Conservation (phyloP, 139 green algal genomes). For the Volvox africanus region DNA sequence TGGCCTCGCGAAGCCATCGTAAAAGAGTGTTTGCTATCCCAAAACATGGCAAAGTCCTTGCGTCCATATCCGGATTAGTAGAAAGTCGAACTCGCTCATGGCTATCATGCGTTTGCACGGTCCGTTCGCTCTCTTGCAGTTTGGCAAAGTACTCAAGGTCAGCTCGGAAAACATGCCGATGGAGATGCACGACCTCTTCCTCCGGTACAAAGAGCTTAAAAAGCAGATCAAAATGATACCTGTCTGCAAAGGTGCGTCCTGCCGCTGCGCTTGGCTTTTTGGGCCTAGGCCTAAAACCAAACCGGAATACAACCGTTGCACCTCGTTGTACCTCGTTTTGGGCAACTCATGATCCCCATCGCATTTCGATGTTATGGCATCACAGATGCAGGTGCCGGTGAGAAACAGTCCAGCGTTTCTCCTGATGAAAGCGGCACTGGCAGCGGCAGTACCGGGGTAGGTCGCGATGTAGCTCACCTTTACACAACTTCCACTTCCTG, state of each 20-base stretch:
- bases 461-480: background rate
- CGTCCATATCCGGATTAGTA: too few relatives aligned
- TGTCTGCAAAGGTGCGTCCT: background rate
- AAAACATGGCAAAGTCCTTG: too few relatives aligned
- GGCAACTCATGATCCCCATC: too few relatives aligned
- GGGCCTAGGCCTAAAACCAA: background rate
- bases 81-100: too few relatives aligned
- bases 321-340: too few relatives aligned
- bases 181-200: constrained; percentile 54
- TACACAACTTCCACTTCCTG: too few relatives aligned
- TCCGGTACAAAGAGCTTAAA: constrained; percentile 62
- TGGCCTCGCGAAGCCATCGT: too few relatives aligned
- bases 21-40: too few relatives aligned
- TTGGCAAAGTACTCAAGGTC: constrained; percentile 42
- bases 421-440: background rate
- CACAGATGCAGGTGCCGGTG: constrained; percentile 6
- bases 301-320: too few relatives aligned
- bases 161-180: constrained; percentile 21
- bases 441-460: constrained; percentile 23
- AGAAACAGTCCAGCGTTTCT: constrained; percentile 30
- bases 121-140: background rate
- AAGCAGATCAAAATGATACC: constrained; percentile 62
- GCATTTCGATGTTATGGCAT: too few relatives aligned
- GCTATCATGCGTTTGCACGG: too few relatives aligned
- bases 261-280: background rate